phyloP scores from a whole-genome alignment of 2,329 filamentous ascomycete species.

The Scedosporium apiospermum region DNA sequence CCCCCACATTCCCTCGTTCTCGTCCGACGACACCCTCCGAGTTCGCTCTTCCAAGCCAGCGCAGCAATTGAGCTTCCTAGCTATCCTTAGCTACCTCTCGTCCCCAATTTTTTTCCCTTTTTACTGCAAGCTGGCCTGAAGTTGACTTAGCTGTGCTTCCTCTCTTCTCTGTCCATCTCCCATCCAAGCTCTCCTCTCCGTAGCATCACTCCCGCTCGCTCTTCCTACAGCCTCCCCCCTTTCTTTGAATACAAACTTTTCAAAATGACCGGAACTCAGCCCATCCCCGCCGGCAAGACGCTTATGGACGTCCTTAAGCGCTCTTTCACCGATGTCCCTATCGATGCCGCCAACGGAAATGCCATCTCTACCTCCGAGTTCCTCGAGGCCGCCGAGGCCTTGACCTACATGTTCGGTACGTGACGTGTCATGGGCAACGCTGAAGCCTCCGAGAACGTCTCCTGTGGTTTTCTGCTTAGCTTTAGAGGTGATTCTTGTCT shows the following conservation, averaged over 20 bases:
- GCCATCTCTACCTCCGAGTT: constrained; percentile 78
- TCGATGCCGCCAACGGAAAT: constrained; percentile 64
- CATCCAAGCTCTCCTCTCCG: background rate
- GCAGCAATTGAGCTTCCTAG: background rate
- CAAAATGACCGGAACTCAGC: constrained; percentile 39
- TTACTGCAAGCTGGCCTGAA: background rate
- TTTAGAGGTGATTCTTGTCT: background rate
- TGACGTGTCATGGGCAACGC: background rate
- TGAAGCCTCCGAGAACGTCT: background rate
- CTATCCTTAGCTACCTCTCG: background rate
- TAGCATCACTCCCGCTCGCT: background rate
- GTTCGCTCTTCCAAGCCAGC: background rate
- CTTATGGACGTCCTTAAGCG: constrained; percentile 79
- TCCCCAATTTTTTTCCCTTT: background rate
- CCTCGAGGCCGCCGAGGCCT: constrained; percentile 78
- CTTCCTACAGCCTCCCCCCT: background rate
- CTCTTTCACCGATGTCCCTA: constrained; percentile 74
- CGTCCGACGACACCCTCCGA: background rate
- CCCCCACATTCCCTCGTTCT: background rate
- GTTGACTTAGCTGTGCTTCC: background rate
- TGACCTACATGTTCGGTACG: constrained; percentile 78
- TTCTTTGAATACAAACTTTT: constrained; percentile 6
- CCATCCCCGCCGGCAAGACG: constrained; percentile 57
- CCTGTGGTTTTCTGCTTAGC: background rate
- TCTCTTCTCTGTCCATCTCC: background rate